Base-by-base conservation (phyloP, 306 rosid species). In the Notholithocarpus densiflorus region DNA sequence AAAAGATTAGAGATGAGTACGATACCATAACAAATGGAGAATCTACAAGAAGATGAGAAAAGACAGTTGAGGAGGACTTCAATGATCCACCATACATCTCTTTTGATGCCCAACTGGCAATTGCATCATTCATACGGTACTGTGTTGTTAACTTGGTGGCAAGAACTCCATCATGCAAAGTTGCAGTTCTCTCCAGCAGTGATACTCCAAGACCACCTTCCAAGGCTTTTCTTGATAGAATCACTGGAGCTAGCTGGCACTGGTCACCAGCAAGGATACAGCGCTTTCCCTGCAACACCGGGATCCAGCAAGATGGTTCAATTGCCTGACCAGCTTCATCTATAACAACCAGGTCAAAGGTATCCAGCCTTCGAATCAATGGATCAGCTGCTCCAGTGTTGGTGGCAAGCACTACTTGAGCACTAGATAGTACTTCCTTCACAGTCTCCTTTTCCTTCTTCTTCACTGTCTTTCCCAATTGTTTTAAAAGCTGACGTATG, bases 311-410 rank as follows among this genome's bases (percentile, higher is more conserved):
- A 78, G 97, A 86, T 24, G 97, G 97, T 84, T 92, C 97, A 80
- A 92, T 92, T 80, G 95, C 97, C 84, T 92, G 97, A 56, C 89
- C 95, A 4, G 97, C 97, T 84, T 90, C 97, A 65, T 92, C 97
- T 43, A 92, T 90, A 68, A 92, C 88, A 68, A 90, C 97, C 78
- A 92, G 86, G 84, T 92, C 97, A 85, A 92, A 92, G 24, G 88
- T 43, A 56, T 83, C 89, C 68, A 90, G 89, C 80, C 76, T 86
- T 75, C 97, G 84, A 62, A 92, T 77, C 73, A 87, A 83, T 26
- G 97, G 93, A 77, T 92, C 94, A 7, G 97, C 95, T 56, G 97
- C 88, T 85, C 95, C 97, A 8, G 93, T 90, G 86, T 92, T 92
- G 37, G 97, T 92, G 74, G 97, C 89, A 82, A 92, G 90, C 78